Conservation (phyloP, 2,329 filamentous ascomycete species). For the Botrytis sinoallii region DNA sequence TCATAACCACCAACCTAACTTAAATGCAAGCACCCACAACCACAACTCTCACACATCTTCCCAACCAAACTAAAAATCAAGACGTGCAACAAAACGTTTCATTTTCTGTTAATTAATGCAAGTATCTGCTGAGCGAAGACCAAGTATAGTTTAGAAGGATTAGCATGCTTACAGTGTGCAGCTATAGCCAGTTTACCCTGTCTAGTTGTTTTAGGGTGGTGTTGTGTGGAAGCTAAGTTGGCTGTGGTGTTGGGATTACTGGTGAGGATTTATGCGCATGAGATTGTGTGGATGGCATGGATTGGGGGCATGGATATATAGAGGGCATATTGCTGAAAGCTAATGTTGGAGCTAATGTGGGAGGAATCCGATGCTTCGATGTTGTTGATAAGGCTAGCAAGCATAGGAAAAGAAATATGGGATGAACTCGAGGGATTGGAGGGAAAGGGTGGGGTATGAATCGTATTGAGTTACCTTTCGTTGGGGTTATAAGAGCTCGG, state of each 20-base stretch:
- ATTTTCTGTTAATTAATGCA: not conserved
- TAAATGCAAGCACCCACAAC: slow-evolving; percentile 6
- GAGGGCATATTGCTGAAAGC: not conserved
- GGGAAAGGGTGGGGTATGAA: not conserved
- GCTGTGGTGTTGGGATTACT: not conserved
- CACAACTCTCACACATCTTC: not conserved
- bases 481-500: not conserved
- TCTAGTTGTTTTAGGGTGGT: not conserved
- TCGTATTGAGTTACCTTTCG: not conserved
- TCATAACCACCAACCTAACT: not conserved
- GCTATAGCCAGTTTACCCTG: not conserved
- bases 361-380: not conserved
- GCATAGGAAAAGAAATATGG: not conserved
- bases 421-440: not conserved
- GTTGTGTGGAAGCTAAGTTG: not conserved
- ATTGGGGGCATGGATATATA: not conserved
- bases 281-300: not conserved
- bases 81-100: slow-evolving; percentile 17
- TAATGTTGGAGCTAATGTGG: not conserved
- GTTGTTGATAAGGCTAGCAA: not conserved
- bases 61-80: slow-evolving; percentile 16
- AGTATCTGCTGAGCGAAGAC: not conserved
- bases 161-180: not conserved
- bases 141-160: not conserved
- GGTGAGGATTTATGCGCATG: not conserved